Evolutionary conservation across 2,329 filamentous ascomycete species (phyloP).

Genomic region (Hypoxylon sp.): DNA sequence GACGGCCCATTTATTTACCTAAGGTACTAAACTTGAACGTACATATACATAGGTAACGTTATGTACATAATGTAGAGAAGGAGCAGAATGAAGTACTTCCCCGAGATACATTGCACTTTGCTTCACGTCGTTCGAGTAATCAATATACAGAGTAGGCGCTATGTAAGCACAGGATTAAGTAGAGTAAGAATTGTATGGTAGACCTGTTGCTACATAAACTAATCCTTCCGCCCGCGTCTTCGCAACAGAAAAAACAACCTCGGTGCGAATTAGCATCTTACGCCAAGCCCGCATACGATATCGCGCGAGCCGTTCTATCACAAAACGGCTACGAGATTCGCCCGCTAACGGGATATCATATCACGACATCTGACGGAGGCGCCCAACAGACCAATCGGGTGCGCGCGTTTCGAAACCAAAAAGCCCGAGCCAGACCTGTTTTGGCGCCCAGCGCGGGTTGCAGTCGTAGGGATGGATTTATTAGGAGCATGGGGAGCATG

Average conservation of each 20-base stretch:
- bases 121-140: too few species aligned
- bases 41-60: background rate
- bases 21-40: background rate
- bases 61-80: too few species aligned
- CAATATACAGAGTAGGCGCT: too few species aligned
- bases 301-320: slow-evolving; percentile 35
- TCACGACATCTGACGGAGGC: slow-evolving; percentile 47
- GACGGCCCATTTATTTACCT: slow-evolving; percentile 28
- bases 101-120: too few species aligned
- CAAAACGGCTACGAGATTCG: slow-evolving; percentile 38
- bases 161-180: too few species aligned
- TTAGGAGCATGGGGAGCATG: slow-evolving; percentile 23
- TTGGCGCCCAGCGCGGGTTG: slow-evolving; percentile 43
- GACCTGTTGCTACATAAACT: background rate
- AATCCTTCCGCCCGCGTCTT: background rate
- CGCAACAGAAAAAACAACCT: background rate
- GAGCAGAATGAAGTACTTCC: too few species aligned
- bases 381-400: slow-evolving; percentile 47
- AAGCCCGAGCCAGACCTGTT: slow-evolving; percentile 40
- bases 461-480: slow-evolving; percentile 42
- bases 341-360: slow-evolving; percentile 43
- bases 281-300: slow-evolving; percentile 44
- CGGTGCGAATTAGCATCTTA: slow-evolving; percentile 1
- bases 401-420: slow-evolving; percentile 45
- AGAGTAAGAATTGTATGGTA: too few species aligned